Evolutionary conservation across 306 rosid genomes (phyloP).

Genomic region (Myrica gale): DNA sequence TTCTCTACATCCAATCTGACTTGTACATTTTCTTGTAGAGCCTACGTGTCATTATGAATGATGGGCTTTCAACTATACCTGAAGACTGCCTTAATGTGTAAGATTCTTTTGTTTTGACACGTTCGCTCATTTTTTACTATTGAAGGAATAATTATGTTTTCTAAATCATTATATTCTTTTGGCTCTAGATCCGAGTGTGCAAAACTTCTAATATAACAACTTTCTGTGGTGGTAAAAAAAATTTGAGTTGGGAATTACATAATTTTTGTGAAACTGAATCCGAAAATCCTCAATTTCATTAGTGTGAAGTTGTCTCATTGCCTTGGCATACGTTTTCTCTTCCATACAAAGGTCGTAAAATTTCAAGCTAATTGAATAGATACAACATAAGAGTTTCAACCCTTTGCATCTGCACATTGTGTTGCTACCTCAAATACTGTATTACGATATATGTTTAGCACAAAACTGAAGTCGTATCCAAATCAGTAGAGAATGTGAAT

Average conservation of each 20-base stretch:
- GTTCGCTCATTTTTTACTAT: background rate
- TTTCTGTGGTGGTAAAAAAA: background rate
- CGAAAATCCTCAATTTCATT: background rate
- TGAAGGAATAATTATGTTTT: background rate
- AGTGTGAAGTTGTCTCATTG: background rate
- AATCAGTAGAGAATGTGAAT: background rate
- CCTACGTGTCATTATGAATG: slow-evolving; percentile 84
- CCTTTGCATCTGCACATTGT: background rate
- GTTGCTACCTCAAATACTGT: no score
- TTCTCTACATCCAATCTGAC: slow-evolving; percentile 1
- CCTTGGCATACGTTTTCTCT: slow-evolving; percentile 3
- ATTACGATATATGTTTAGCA: background rate
- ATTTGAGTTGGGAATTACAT: background rate
- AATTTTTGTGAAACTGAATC: background rate
- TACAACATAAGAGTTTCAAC: background rate
- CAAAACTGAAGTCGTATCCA: background rate
- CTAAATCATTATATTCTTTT: background rate
- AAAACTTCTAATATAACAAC: background rate
- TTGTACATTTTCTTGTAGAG: slow-evolving; percentile 42
- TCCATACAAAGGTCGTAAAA: background rate
- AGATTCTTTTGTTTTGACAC: slow-evolving; percentile 29
- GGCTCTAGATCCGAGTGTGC: background rate
- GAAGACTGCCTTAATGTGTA: slow-evolving; percentile 85
- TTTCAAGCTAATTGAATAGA: background rate
- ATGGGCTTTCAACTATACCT: slow-evolving; percentile 87